Evolutionary conservation across 495 filamentous ascomycete species (phyloP), one percentile per base, ranked within the genome.

Genomic region (Penicillium odoratum): DNA sequence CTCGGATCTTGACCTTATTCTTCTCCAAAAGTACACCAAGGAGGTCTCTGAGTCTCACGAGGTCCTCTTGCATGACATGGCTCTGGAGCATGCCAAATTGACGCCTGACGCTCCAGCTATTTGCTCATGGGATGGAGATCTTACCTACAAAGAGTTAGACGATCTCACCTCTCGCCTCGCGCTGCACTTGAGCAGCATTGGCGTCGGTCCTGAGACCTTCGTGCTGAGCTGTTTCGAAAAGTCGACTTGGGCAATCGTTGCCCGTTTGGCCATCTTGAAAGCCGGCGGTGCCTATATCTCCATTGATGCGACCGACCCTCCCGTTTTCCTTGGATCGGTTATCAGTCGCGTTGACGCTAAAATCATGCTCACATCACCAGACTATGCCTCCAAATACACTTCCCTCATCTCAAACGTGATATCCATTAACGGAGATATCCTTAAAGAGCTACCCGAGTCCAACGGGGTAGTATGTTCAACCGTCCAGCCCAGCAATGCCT

Each of bases 181-280:
- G 5, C 49, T 48, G 16, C 42, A 54, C 42, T 40, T 72, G 25
- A 3, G 25, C 9, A 33, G 26, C 3, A 26, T 43, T 1, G 69
- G 74, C 4, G 63, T 75, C 46, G 68, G 64, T 33, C 67, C 74
- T 6, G 80, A 75, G 16, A 70, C 58, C 10, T 59, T 76, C 11
- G 72, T 85, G 4, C 78, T 81, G 0, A 61, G 85, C 21, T 82
- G 74, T 58, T 81, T 85, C 38, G 78, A 84, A 51, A 85, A 85
- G 60, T 82, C 77, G 11, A 71, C 68, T 45, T 80, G 77, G 78
- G n/a, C 33, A 64, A 65, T 16, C 69, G 68, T 58, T 63, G 60
- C 48, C 67, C 1, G 56, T 65, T 36, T 85, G 8, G 83, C 71
- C 16, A 68, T 83, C 26, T 45, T 40, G 13, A 40, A 40, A 16